Evolutionary conservation across 805 yeast genomes (phyloP).

Genomic region (Cyberlindnera petersonii): DNA sequence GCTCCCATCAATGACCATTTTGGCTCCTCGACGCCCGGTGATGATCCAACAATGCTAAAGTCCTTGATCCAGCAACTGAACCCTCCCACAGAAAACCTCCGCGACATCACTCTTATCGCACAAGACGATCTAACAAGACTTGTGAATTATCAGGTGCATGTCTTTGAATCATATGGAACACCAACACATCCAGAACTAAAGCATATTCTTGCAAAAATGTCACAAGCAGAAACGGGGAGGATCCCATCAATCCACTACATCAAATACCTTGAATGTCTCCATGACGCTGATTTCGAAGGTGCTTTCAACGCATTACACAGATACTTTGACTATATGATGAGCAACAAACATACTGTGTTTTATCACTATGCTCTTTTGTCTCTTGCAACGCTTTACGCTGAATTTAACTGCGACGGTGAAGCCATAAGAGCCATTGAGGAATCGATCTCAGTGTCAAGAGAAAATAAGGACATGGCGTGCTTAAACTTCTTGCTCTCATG

Average conservation of each 20-base stretch:
- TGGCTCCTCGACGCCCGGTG: conserved; percentile 20
- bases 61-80: conserved; percentile 8
- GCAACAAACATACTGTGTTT: conserved; percentile 55
- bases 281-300: conserved; percentile 54
- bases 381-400: conserved; percentile 66
- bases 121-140: conserved; percentile 48
- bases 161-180: conserved; percentile 49
- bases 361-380: conserved; percentile 78
- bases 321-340: conserved; percentile 75
- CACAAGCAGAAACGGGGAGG: conserved; percentile 40
- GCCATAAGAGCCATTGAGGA: conserved; percentile 81
- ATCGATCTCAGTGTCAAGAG: conserved; percentile 84
- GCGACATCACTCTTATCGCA: conserved; percentile 38
- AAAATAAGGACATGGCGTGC: conserved; percentile 70
- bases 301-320: conserved; percentile 53
- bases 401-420: conserved; percentile 53
- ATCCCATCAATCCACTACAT: conserved; percentile 52
- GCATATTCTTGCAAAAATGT: conserved; percentile 41
- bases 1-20: conserved; percentile 13
- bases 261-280: conserved; percentile 55
- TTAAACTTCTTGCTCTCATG: conserved; percentile 69
- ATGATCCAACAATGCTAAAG: conserved; percentile 21
- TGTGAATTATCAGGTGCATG: conserved; percentile 49
- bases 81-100: conserved; percentile 2
- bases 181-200: conserved; percentile 43